phyloP scores from a whole-genome alignment of 129 eudicot species.

The Cynara cardunculus region DNA sequence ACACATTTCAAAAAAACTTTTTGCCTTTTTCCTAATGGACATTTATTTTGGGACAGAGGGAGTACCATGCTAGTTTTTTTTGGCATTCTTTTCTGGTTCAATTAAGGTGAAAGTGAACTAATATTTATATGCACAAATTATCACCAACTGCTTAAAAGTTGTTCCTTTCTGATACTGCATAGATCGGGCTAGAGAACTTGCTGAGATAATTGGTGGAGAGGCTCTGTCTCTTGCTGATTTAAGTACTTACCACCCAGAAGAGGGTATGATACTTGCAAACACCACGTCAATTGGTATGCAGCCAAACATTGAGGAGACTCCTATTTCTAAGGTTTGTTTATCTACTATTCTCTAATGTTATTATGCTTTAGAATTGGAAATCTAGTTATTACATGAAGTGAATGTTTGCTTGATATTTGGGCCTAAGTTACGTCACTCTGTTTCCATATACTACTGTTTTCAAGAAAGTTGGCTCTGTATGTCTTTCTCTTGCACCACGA shows the following conservation, averaged over 20 bases:
- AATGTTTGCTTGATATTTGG: not conserved
- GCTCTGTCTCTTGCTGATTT: constrained; percentile 78
- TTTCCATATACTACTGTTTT: not conserved
- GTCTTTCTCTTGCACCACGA: too few relatives aligned
- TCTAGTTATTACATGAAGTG: constrained; percentile 2
- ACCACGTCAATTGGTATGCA: constrained; percentile 97
- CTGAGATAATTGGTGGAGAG: constrained; percentile 69
- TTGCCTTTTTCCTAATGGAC: too few relatives aligned
- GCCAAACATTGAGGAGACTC: constrained; percentile 82
- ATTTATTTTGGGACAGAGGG: too few relatives aligned
- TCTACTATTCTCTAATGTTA: constrained; percentile 4
- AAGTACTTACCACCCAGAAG: constrained; percentile 59
- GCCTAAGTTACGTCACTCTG: not conserved
- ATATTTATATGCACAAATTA: constrained; percentile 3
- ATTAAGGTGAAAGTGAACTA: not conserved
- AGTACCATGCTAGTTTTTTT: not conserved
- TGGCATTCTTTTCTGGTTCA: not conserved
- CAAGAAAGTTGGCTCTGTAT: not conserved
- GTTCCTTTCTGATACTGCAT: not conserved
- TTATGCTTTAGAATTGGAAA: constrained; percentile 3
- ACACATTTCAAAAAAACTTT: too few relatives aligned
- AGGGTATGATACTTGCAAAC: constrained; percentile 89
- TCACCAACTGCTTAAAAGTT: not conserved
- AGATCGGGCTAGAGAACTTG: constrained; percentile 86
- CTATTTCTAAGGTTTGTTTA: constrained; percentile 67